A percentile compares a stretch with the other conserved stretches of the same genome.
Evolutionary conservation across 805 yeast species (phyloP).

Genomic region (Ogataea pilisensis): DNA sequence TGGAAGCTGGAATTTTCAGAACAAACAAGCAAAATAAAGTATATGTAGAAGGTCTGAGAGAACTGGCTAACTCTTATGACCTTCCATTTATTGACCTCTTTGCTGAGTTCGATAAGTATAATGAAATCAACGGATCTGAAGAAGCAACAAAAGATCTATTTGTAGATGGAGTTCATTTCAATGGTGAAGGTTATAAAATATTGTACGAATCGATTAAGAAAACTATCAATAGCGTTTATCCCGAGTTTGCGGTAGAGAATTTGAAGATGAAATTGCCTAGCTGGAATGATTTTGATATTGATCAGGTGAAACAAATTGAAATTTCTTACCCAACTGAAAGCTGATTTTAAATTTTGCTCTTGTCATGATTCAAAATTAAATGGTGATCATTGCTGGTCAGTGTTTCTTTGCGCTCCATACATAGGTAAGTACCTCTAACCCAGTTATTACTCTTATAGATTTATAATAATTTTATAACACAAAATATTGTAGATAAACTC

Average conservation of each 20-base stretch:
- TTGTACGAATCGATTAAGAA: constrained; percentile 32
- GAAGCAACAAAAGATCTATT: constrained; percentile 23
- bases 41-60: constrained; percentile 48
- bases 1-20: constrained; percentile 35
- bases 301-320: constrained; percentile 10
- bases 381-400: no score
- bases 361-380: no score
- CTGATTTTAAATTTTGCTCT: no score
- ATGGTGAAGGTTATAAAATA: constrained; percentile 35
- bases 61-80: constrained; percentile 40
- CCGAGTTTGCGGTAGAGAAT: constrained; percentile 26
- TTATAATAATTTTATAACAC: no score
- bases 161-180: constrained; percentile 45
- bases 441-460: no score
- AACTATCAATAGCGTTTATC: constrained; percentile 30
- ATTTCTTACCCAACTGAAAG: no score
- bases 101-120: constrained; percentile 34
- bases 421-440: no score
- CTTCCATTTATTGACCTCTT: constrained; percentile 60
- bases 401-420: no score
- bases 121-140: constrained; percentile 10
- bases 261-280: constrained; percentile 19
- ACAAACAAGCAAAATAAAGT: constrained; percentile 37
- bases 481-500: no score
- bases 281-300: constrained; percentile 16